phyloP scores from a whole-genome alignment of 2,329 filamentous ascomycete genomes.

The Pyrenochaeta sp. region DNA sequence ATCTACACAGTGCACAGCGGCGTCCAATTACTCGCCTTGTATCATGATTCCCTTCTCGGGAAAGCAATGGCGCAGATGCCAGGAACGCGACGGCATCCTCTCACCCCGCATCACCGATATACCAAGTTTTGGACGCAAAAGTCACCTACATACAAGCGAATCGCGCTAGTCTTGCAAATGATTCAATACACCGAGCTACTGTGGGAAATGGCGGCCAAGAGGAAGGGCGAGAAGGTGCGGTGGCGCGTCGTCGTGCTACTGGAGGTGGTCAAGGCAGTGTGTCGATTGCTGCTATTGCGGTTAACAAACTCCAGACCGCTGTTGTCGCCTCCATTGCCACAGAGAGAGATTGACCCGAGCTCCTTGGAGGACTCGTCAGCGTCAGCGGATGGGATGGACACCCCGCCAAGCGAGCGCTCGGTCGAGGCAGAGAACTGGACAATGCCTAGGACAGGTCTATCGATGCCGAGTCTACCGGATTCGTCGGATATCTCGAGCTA shows the following conservation, averaged over 20 bases:
- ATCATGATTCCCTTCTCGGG: constrained; percentile 88
- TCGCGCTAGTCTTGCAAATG: constrained; percentile 85
- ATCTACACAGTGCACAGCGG: constrained; percentile 73
- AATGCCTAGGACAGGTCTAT: constrained; percentile 94
- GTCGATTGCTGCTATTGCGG: constrained; percentile 79
- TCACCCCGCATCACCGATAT: constrained; percentile 69
- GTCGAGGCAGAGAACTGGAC: constrained; percentile 69
- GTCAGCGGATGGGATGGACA: constrained; percentile 58
- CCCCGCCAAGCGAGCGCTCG: constrained; percentile 49
- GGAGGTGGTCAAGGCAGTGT: constrained; percentile 86
- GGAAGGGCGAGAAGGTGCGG: constrained; percentile 78
- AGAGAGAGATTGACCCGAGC: constrained; percentile 79
- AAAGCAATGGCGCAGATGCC: constrained; percentile 67
- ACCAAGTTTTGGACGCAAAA: constrained; percentile 70
- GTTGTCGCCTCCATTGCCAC: constrained; percentile 83
- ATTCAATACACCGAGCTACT: constrained; percentile 94
- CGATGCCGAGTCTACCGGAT: constrained; percentile 82
- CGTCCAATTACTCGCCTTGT: constrained; percentile 88
- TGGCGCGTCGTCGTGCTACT: constrained; percentile 89
- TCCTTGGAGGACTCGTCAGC: constrained; percentile 61
- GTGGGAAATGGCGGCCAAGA: constrained; percentile 97
- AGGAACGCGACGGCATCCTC: constrained; percentile 59
- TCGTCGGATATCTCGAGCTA: constrained; percentile 85
- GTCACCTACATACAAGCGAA: constrained; percentile 76
- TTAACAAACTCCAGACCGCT: constrained; percentile 85